Percentiles rank a stretch among this genome's conserved stretches.
Evolutionary conservation across 192 early-diverging fungal genomes (phyloP).

Genomic region (Backusella luteola): DNA sequence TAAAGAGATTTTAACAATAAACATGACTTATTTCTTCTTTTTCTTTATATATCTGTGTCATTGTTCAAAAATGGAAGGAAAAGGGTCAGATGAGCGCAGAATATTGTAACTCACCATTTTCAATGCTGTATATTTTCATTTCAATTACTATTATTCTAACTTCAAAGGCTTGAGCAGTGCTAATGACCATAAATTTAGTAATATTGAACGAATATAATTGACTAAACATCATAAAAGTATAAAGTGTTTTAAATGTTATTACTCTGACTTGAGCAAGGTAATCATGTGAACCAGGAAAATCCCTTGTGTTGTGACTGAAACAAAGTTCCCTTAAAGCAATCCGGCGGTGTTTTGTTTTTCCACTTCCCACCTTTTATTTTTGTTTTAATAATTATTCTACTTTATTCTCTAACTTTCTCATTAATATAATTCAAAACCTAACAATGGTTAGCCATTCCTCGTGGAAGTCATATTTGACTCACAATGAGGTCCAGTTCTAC

Average conservation of each 20-base stretch:
- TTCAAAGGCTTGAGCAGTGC: background rate
- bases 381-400: background rate
- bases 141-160: background rate
- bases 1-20: no score
- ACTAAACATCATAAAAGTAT: background rate
- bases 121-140: background rate
- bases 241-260: background rate
- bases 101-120: background rate
- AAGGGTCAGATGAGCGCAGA: background rate
- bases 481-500: constrained; percentile 60
- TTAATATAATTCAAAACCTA: background rate
- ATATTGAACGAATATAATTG: background rate
- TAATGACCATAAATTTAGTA: background rate
- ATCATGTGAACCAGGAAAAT: background rate
- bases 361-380: background rate
- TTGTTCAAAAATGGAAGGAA: background rate
- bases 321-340: background rate
- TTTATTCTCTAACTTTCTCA: background rate
- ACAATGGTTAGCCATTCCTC: background rate
- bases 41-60: no score
- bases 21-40: no score
- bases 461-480: constrained; percentile 37
- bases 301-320: constrained; percentile 1
- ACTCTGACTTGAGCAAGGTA: background rate
- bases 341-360: constrained; percentile 1